These are phyloP conservation scores for Cordyceps fumosorosea DNA, from an alignment of 2,329 filamentous ascomycete species.

Conservation along the genomic window DNA sequence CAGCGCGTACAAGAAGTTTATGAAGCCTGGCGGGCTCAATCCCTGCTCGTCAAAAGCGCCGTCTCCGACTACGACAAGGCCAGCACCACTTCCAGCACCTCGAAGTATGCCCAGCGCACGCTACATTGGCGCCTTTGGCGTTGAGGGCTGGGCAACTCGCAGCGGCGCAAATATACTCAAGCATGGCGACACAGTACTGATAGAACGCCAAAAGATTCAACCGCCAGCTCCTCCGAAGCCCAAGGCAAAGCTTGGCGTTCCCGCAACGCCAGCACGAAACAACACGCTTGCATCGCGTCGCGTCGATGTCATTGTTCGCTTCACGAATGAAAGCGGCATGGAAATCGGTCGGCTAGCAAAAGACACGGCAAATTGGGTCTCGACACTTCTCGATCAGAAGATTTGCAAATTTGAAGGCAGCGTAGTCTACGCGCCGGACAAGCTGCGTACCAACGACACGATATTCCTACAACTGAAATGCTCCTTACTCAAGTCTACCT, in stretches of 20 bases:
- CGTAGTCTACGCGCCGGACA: constrained; percentile 84
- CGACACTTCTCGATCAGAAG: constrained; percentile 82
- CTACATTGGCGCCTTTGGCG: constrained; percentile 89
- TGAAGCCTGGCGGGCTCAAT: constrained; percentile 14
- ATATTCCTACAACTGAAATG: constrained; percentile 84
- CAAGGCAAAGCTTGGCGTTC: constrained; percentile 34
- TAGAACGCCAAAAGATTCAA: constrained; percentile 77
- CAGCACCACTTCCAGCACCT: constrained; percentile 13
- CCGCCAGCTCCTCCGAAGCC: constrained; percentile 42
- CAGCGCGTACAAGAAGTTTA: constrained; percentile 54
- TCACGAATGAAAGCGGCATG: constrained; percentile 70
- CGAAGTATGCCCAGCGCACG: constrained; percentile 38
- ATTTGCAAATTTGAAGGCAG: constrained; percentile 81
- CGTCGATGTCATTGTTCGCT: constrained; percentile 83
- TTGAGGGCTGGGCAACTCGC: constrained; percentile 83
- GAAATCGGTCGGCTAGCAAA: constrained; percentile 85
- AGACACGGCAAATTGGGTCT: constrained; percentile 86
- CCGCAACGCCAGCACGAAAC: constrained; percentile 28
- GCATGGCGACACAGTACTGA: constrained; percentile 75
- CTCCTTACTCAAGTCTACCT: constrained; percentile 67
- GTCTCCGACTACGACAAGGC: constrained; percentile 8
- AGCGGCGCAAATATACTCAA: constrained; percentile 70
- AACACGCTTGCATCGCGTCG: constrained; percentile 54
- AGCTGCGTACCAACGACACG: constrained; percentile 82
- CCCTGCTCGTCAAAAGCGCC: background rate